Conservation (phyloP, 768 basidiomycete genomes). For the Coprinellus micaceus region DNA sequence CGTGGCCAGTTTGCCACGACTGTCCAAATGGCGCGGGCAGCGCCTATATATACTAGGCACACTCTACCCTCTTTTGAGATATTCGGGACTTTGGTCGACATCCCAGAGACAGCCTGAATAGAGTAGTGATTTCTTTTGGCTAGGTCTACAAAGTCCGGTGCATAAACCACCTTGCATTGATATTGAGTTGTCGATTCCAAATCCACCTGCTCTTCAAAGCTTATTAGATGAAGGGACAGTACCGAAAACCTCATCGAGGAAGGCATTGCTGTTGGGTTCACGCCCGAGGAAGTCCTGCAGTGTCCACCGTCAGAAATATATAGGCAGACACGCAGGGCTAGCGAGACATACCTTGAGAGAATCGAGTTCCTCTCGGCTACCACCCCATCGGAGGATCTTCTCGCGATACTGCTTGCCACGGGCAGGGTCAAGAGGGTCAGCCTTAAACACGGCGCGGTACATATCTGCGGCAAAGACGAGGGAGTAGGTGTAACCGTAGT, state of each 20-base stretch:
- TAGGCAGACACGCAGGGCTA: neutral
- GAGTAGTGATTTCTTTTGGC: too few relatives aligned
- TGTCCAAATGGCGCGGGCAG: too few relatives aligned
- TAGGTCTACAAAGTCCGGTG: too few relatives aligned
- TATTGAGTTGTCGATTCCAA: too few relatives aligned
- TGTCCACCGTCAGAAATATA: neutral
- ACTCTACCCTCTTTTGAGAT: too few relatives aligned
- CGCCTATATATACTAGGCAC: too few relatives aligned
- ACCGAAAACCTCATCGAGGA: constrained; percentile 63
- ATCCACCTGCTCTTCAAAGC: constrained; percentile 27
- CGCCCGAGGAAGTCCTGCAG: constrained; percentile 74
- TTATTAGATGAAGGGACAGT: constrained; percentile 31
- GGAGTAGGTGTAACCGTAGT: constrained; percentile 77
- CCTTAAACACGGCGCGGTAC: constrained; percentile 75
- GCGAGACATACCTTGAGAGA: constrained; percentile 58
- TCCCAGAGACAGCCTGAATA: too few relatives aligned
- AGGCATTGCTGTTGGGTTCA: constrained; percentile 70
- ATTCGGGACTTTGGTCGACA: too few relatives aligned
- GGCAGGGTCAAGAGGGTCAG: constrained; percentile 66
- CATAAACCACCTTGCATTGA: too few relatives aligned
- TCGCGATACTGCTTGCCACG: constrained; percentile 69
- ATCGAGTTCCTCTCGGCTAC: constrained; percentile 75
- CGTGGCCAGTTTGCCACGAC: too few relatives aligned
- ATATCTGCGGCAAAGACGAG: constrained; percentile 60
- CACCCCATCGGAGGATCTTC: constrained; percentile 71